Base-by-base conservation (phyloP, 2,329 filamentous ascomycete genomes). In the Volutella citrinella region DNA sequence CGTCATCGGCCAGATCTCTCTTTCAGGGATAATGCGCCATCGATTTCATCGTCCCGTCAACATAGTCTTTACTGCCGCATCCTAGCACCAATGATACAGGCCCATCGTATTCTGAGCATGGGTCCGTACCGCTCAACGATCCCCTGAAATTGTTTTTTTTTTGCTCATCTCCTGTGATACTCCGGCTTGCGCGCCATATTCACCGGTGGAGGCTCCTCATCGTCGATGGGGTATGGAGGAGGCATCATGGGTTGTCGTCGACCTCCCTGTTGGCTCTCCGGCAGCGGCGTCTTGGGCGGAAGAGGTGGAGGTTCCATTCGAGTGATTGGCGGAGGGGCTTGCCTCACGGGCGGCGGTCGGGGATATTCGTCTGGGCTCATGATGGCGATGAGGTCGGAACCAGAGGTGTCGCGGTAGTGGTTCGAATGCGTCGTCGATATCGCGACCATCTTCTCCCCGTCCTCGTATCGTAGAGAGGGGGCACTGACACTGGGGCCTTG, bases 101-200 rank as follows among this genome's bases (percentile, higher is more conserved):
- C n/a, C n/a, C n/a, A n/a, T n/a, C n/a, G n/a, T n/a, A n/a, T n/a
- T n/a, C n/a, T n/a, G n/a, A n/a, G n/a, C n/a, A n/a, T n/a, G n/a
- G n/a, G n/a, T n/a, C n/a, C n/a, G n/a, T n/a, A n/a, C n/a, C n/a
- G n/a, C n/a, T n/a, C n/a, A n/a, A n/a, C n/a, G n/a, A n/a, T n/a
- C n/a, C 27, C 19, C 15, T 21, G 15, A 15, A n/a, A 12, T 31
- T 10, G 14, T 27, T 17, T n/a, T 26, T 38, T 30, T 18, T 25
- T n/a, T n/a, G n/a, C n/a, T n/a, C n/a, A 49, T 32, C 73, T 65
- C 26, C 70, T 66, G 36, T 69, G 72, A 49, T 82, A 87, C 30
- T 85, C 82, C 2, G 91, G 91, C 60, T 96, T 96, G 48, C 82
- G 79, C 27, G 84, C 81, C 74, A 88, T 85, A 52, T 95, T 94